A percentile compares a stretch with the other conserved stretches of the same genome.
phyloP scores from a whole-genome alignment of 306 rosid genomes.

The Cucurbita argyrosperma region DNA sequence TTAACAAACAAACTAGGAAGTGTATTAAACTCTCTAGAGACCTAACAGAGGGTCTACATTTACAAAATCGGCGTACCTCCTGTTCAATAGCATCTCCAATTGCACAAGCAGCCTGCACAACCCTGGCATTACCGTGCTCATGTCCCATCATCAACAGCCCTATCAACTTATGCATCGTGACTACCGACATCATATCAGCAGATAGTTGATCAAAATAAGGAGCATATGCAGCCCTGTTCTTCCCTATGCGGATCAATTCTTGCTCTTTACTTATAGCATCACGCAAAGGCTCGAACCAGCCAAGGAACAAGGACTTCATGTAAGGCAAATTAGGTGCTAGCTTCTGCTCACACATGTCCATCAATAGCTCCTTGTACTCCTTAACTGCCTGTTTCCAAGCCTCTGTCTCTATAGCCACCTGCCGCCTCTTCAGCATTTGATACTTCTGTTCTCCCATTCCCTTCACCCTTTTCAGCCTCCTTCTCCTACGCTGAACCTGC shows the following conservation, averaged over 20 bases:
- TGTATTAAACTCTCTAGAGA: background rate
- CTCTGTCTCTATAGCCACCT: constrained; percentile 73
- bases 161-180: constrained; percentile 86
- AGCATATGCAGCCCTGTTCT: constrained; percentile 28
- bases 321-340: constrained; percentile 84
- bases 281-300: constrained; percentile 85
- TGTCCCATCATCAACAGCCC: constrained; percentile 60
- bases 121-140: constrained; percentile 43
- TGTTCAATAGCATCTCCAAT: constrained; percentile 86
- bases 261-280: constrained; percentile 63
- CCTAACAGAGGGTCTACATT: background rate
- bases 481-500: constrained; percentile 13
- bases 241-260: constrained; percentile 29
- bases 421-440: constrained; percentile 41
- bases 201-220: constrained; percentile 56
- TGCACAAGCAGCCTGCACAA: constrained; percentile 43
- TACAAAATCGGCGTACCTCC: constrained; percentile 39
- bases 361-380: constrained; percentile 74
- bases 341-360: constrained; percentile 85
- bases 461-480: constrained; percentile 3
- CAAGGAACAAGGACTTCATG: constrained; percentile 78
- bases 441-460: constrained; percentile 35
- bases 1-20: background rate
- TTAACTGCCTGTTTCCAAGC: constrained; percentile 69
- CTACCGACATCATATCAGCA: constrained; percentile 75